Evolutionary conservation across 306 rosid species (phyloP).

Genomic region (Begonia masoniana): DNA sequence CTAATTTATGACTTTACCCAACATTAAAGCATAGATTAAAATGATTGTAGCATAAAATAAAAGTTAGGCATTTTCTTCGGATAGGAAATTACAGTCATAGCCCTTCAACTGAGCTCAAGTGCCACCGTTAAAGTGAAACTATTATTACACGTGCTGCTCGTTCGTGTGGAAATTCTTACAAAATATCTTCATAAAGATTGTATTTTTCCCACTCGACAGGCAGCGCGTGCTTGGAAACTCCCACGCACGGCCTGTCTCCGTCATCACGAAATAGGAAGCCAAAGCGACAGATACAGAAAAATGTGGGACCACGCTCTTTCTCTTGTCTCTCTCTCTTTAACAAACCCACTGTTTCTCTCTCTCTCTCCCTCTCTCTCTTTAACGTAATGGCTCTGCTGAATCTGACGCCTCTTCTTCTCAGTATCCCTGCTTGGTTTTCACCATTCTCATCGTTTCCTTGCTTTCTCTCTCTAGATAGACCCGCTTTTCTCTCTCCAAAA

Average conservation of each 20-base stretch:
- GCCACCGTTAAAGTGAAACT: no score
- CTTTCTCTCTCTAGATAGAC: conserved; percentile 6
- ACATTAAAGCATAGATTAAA: no score
- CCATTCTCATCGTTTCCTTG: conserved; percentile 5
- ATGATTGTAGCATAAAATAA: no score
- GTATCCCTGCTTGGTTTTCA: conserved; percentile 6
- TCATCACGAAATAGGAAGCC: neutral
- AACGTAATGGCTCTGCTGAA: neutral
- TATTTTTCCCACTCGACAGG: neutral
- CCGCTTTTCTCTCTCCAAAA: conserved; percentile 11
- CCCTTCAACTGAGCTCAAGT: no score
- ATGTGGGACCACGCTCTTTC: conserved; percentile 6
- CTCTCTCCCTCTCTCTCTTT: neutral
- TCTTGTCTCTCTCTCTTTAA: neutral
- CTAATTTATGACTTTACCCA: no score
- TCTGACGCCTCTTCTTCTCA: conserved; percentile 3
- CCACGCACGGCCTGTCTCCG: no score
- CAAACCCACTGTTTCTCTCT: neutral
- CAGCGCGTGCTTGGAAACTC: neutral
- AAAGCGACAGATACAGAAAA: neutral
- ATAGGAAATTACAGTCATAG: no score
- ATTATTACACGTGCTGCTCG: no score
- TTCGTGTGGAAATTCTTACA: no score
- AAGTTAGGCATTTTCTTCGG: no score
- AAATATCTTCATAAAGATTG: no score